Base-by-base conservation (phyloP, 495 filamentous ascomycete genomes). In the Hyaloscypha finlandica region DNA sequence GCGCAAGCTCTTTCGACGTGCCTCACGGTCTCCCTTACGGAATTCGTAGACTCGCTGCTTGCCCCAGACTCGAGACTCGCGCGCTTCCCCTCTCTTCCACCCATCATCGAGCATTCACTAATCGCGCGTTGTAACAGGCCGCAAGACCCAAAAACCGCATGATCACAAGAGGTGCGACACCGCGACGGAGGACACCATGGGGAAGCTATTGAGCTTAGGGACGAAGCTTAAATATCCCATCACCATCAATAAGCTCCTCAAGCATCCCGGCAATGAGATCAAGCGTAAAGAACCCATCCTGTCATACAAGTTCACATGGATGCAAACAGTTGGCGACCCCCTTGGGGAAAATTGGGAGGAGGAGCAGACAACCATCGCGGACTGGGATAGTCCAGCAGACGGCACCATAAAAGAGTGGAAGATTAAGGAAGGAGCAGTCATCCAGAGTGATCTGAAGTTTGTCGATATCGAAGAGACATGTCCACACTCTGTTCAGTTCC, bases 401-500 rank as follows among this genome's bases (percentile, higher is more conserved):
- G 95, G 95, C 55, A 88, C 81, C 60, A 75, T 99, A 45, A 85
- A 84, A 51, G 69, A 82, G 64, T 97, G 94, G 92, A 87, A 87
- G 66, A 83, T 97, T 66, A 75, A 81, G 20, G 85, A 89, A 70
- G 94, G 92, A 45, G 81, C 90, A 69, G 80, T 90, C 59, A 88
- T 99, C 63, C 71, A 81, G 39, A 76, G 75, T 66, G 82, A 84
- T 65, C 76, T 74, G 68, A 80, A 86, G 25, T 84, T 94, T 68
- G 81, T 92, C 30, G 88, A 91, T 64, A 90, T 98, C 62, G 90
- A 96, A 70, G 95, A 99, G 80, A 89, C 90, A 61, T 99, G 95
- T 78, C 83, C 89, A 37, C 95, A 99, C 77, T 90, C 91, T 70
- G 82, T 96, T 35, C 95, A 99, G 74, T 98, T 90, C 70, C 89